These are phyloP conservation scores for Alternaria sp. DNA, from an alignment of 2,329 filamentous ascomycete genomes.

Conservation along the genomic window DNA sequence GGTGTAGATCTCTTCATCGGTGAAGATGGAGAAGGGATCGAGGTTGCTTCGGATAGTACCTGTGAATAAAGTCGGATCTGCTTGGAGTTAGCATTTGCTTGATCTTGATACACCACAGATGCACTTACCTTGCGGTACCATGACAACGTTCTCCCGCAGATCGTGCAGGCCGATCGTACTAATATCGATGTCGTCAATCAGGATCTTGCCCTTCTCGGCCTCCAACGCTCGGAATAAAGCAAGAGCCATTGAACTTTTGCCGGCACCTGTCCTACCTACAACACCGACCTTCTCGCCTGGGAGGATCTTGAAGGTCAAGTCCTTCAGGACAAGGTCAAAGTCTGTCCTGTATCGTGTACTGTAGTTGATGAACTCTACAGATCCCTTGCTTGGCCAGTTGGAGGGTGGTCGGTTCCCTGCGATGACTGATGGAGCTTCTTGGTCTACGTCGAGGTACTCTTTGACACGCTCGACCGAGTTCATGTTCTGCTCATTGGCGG, in stretches of 20 bases:
- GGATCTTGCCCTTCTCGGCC: constrained; percentile 85
- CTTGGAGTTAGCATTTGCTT: constrained; percentile 24
- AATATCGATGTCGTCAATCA: constrained; percentile 92
- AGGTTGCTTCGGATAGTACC: constrained; percentile 92
- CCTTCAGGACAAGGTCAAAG: constrained; percentile 83
- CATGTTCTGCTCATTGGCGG: constrained; percentile 98
- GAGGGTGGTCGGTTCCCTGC: constrained; percentile 78
- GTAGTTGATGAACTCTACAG: constrained; percentile 88
- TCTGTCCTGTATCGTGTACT: constrained; percentile 88
- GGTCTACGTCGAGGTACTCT: constrained; percentile 95
- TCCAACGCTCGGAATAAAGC: constrained; percentile 94
- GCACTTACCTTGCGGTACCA: constrained; percentile 78
- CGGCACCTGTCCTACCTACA: constrained; percentile 92
- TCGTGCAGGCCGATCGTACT: constrained; percentile 90
- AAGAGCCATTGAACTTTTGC: constrained; percentile 93
- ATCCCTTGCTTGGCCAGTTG: constrained; percentile 85
- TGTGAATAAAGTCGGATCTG: constrained; percentile 89
- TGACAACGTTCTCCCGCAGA: constrained; percentile 91
- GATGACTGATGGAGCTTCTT: constrained; percentile 82
- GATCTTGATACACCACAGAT: not conserved
- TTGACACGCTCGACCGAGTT: constrained; percentile 98
- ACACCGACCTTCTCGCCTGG: constrained; percentile 94
- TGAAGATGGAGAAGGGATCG: constrained; percentile 89
- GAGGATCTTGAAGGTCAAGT: constrained; percentile 85
- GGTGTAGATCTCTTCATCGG: constrained; percentile 87